Base-by-base conservation (phyloP, 108 stramenopile genomes). In the Mediolabrus comicus region DNA sequence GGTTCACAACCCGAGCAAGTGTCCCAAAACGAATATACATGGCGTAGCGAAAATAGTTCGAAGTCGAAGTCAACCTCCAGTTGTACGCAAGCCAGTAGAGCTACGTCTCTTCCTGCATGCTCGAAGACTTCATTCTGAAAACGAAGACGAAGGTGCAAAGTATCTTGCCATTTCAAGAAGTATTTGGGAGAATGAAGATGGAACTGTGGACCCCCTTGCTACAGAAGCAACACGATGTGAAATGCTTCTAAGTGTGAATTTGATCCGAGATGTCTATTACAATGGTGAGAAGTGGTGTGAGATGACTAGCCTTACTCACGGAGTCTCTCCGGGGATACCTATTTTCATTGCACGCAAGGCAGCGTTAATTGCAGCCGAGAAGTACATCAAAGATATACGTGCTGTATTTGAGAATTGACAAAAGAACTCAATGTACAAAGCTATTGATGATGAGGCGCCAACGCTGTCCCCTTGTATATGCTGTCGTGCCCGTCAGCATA, bases 371-470 rank as follows among this genome's bases (percentile, higher is more conserved):
- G 71, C 80, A 5, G 75, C 75, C 4, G 75, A 55, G n/a, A 81
- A 74, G 46, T 81, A 76, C 30, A 58, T 77, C 10, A 66, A 56
- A 53, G 87, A 87, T 56, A 69, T 91, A 24, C 89, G 87, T 60
- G 59, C 52, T 51, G 71, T 69, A 14, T 82, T 82, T 64, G 68
- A 82, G 41, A 41, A 69, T 10, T 46, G 16, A 67, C 12, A 62
- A 13, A 35, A 3, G 1, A 25, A 17, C 11, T 58, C 2, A n/a
- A n/a, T n/a, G n/a, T n/a, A n/a, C n/a, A n/a, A n/a, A n/a, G n/a
- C n/a, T n/a, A n/a, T n/a, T n/a, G n/a, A n/a, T n/a, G n/a, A n/a
- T n/a, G n/a, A n/a, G n/a, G n/a, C n/a, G n/a, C n/a, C n/a, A n/a
- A n/a, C n/a, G n/a, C n/a, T n/a, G n/a, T n/a, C n/a, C n/a, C n/a